phyloP scores from a whole-genome alignment of 2,329 filamentous ascomycete species.

The Sporothrix dimorphospora region DNA sequence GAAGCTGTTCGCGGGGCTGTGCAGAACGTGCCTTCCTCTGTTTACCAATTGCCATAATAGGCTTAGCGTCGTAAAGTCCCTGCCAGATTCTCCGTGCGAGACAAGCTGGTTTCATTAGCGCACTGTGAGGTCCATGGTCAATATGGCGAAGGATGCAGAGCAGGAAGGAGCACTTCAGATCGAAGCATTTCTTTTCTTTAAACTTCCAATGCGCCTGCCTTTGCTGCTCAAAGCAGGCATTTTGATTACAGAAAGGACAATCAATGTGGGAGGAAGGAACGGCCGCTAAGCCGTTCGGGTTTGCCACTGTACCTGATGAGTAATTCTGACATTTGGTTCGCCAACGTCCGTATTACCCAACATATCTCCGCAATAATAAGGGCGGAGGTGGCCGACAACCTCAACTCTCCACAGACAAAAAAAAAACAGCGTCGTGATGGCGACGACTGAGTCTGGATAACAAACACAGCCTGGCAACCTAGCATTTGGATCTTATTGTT shows the following conservation, averaged over 20 bases:
- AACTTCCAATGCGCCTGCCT: neutral
- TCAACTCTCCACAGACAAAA: neutral
- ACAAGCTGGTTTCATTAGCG: too few relatives aligned
- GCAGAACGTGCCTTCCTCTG: conserved; percentile 25
- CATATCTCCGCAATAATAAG: neutral
- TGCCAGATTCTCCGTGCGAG: conserved; percentile 13
- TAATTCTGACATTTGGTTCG: neutral
- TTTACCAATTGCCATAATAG: conserved; percentile 30
- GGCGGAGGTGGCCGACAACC: conserved; percentile 25
- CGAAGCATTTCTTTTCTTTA: neutral
- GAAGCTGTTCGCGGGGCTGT: conserved; percentile 28
- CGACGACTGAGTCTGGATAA: neutral
- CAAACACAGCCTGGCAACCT: neutral
- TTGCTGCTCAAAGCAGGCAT: neutral
- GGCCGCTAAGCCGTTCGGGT: neutral
- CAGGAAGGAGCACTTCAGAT: neutral
- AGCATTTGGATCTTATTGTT: neutral
- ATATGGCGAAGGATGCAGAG: neutral
- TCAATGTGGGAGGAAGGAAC: neutral
- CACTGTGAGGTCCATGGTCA: neutral
- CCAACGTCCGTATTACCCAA: neutral
- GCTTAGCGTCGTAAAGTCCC: conserved; percentile 12
- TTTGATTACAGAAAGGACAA: neutral
- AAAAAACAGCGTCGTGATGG: neutral
- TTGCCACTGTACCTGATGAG: conserved; percentile 25